A percentile compares a stretch with the other conserved stretches of the same genome.
Conservation (phyloP, 179 eudicot genomes). For the Nepenthes alata region DNA sequence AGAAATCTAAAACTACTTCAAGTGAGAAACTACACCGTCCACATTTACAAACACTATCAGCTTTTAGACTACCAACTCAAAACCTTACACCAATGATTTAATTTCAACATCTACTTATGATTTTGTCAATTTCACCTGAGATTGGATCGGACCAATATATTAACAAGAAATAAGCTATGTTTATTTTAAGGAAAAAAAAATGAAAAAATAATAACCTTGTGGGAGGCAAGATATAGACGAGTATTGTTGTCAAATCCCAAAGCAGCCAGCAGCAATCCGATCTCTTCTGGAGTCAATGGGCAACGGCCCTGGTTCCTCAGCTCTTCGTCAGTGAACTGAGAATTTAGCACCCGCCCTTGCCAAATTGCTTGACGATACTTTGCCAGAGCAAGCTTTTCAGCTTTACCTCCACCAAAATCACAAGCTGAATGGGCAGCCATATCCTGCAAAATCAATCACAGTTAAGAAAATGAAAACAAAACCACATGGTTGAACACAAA, state of each 20-base stretch:
- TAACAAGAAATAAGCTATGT: no score
- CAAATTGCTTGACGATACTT: conserved; percentile 84
- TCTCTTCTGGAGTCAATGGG: conserved; percentile 95
- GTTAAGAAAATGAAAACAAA: no score
- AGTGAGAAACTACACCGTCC: no score
- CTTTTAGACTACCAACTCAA: no score
- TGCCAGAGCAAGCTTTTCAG: conserved; percentile 87
- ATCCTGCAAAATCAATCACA: conserved; percentile 36
- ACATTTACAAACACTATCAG: no score
- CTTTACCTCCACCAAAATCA: conserved; percentile 95
- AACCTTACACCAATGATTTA: no score
- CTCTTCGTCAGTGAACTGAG: conserved; percentile 82
- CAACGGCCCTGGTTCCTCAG: conserved; percentile 91
- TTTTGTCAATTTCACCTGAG: no score
- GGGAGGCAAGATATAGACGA: conserved; percentile 91
- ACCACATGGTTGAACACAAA: no score
- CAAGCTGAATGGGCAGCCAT: conserved; percentile 99
- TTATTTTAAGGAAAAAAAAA: no score
- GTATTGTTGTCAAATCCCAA: conserved; percentile 72
- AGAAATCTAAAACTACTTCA: no score
- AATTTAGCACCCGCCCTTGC: conserved; percentile 91
- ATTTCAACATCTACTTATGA: no score
- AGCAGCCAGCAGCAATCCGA: conserved; percentile 73
- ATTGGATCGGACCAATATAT: no score
- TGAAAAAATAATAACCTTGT: conserved; percentile 42